phyloP scores from a whole-genome alignment of 2,329 filamentous ascomycete genomes.

The Penicillium occitanis region DNA sequence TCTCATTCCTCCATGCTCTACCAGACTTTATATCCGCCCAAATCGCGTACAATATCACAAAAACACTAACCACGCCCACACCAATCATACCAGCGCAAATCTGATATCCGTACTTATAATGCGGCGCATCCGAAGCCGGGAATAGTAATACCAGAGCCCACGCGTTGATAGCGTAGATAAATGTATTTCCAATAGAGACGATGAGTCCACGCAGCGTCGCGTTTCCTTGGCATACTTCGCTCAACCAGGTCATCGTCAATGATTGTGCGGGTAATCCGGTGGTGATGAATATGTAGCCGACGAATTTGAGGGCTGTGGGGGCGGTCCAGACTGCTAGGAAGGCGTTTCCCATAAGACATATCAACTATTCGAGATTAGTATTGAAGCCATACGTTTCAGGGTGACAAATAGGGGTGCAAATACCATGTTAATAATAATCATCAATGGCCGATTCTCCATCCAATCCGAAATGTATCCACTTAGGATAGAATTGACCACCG shows the following conservation, averaged over 20 bases:
- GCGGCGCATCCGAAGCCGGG: conserved; percentile 3
- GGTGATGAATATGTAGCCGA: conserved; percentile 16
- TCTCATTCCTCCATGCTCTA: conserved; percentile 10
- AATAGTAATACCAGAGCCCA: conserved; percentile 11
- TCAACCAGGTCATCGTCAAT: conserved; percentile 13
- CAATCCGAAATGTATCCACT: conserved; percentile 8
- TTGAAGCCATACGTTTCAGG: not conserved
- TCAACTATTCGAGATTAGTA: not conserved
- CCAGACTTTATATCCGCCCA: conserved; percentile 1
- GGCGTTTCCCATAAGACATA: conserved; percentile 7
- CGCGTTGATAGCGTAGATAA: conserved; percentile 9
- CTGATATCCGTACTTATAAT: conserved; percentile 17
- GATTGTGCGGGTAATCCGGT: conserved; percentile 11
- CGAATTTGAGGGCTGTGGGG: conserved; percentile 11
- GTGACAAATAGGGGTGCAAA: not conserved
- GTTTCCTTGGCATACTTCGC: conserved; percentile 10
- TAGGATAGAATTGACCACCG: conserved; percentile 5
- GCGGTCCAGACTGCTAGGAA: conserved; percentile 14
- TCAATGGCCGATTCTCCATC: conserved; percentile 6
- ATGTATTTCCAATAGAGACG: conserved; percentile 12
- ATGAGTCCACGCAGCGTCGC: conserved; percentile 4
- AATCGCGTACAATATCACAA: conserved; percentile 10
- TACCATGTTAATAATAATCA: conserved; percentile 12
- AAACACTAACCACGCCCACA: conserved; percentile 6
- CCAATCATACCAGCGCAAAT: conserved; percentile 16